These are phyloP conservation scores for Phytophthora aleatoria DNA, from an alignment of 352 stramenopile species.

Conservation along the genomic window DNA sequence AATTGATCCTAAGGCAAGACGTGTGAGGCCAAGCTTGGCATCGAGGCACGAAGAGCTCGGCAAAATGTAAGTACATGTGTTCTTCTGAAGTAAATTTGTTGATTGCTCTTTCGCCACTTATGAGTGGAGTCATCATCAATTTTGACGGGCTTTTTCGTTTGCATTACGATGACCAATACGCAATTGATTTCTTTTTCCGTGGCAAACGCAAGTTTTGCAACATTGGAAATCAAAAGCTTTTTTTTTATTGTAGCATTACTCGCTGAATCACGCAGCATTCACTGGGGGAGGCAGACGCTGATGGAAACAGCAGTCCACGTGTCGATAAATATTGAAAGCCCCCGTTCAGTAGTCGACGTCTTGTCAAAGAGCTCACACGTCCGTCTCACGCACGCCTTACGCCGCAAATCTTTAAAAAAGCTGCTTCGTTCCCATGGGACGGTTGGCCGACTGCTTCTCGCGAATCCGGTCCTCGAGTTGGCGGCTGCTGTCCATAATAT, in stretches of 20 bases:
- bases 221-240: slow-evolving; percentile 1
- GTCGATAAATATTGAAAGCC: slow-evolving; percentile 39
- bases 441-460: slow-evolving; percentile 23
- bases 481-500: slow-evolving; percentile 36
- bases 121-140: slow-evolving; percentile 4
- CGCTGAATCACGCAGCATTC: neutral
- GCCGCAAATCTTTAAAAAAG: slow-evolving; percentile 13
- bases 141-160: neutral
- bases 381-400: slow-evolving; percentile 6
- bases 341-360: neutral
- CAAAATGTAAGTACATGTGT: no score
- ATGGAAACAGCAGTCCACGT: slow-evolving; percentile 8
- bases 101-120: no score
- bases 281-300: slow-evolving; percentile 6
- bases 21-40: slow-evolving; percentile 1
- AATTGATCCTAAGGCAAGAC: slow-evolving; percentile 18
- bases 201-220: neutral
- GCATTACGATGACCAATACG: neutral
- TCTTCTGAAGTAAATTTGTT: no score
- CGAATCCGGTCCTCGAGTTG: slow-evolving; percentile 27
- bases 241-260: slow-evolving; percentile 25
- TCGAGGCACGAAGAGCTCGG: no score
- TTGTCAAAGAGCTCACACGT: slow-evolving; percentile 1
- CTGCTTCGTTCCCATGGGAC: neutral
- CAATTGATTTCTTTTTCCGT: neutral